Conservation (phyloP, 352 stramenopile genomes). For the Phytophthora podocarpi region DNA sequence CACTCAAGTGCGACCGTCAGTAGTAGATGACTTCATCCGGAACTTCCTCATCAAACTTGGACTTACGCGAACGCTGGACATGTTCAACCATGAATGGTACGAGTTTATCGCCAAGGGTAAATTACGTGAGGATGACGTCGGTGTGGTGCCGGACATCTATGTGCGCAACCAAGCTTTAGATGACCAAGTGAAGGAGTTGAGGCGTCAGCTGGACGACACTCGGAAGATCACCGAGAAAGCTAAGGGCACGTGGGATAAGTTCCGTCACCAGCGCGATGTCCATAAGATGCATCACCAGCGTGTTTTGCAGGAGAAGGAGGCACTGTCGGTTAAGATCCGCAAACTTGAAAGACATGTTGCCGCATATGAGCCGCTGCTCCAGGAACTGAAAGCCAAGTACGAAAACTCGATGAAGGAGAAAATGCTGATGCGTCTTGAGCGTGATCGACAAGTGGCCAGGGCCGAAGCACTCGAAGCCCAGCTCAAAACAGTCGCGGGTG, state of each 20-base stretch:
- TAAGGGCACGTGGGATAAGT: slow-evolving; percentile 95
- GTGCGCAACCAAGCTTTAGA: slow-evolving; percentile 92
- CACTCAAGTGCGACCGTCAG: slow-evolving; percentile 80
- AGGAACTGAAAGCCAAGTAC: slow-evolving; percentile 94
- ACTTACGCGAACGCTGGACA: slow-evolving; percentile 90
- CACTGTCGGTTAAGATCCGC: slow-evolving; percentile 91
- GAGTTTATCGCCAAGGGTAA: slow-evolving; percentile 93
- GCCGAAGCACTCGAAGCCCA: slow-evolving; percentile 91
- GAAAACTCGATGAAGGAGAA: slow-evolving; percentile 97
- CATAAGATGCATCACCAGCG: slow-evolving; percentile 97
- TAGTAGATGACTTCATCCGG: slow-evolving; percentile 95
- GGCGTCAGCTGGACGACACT: slow-evolving; percentile 88
- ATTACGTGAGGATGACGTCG: slow-evolving; percentile 88
- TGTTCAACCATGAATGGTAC: slow-evolving; percentile 97
- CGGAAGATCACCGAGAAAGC: slow-evolving; percentile 90
- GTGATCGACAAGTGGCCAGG: slow-evolving; percentile 90
- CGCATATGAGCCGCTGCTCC: slow-evolving; percentile 92
- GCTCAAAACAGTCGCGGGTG: slow-evolving; percentile 54
- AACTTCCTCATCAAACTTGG: slow-evolving; percentile 96
- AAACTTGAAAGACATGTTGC: slow-evolving; percentile 92
- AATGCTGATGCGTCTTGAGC: slow-evolving; percentile 95
- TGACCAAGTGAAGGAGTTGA: slow-evolving; percentile 87
- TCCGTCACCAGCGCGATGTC: slow-evolving; percentile 94
- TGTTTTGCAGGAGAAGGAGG: slow-evolving; percentile 95
- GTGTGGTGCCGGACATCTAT: slow-evolving; percentile 95